These are phyloP conservation scores for Tetrastigma voinierianum DNA, from an alignment of 164 flowering plant species.

Conservation along the genomic window DNA sequence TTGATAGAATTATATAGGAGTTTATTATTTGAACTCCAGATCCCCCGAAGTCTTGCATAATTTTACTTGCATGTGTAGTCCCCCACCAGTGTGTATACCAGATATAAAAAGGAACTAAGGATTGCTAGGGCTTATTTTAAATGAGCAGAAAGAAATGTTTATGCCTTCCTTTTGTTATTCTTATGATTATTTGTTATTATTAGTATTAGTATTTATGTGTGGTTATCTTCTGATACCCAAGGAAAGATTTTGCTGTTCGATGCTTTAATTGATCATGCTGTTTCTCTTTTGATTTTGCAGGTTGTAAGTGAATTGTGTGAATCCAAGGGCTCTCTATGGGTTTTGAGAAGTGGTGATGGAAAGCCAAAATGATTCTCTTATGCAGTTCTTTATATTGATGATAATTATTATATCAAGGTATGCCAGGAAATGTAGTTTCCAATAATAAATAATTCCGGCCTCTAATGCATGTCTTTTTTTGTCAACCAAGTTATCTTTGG, in stretches of 20 bases:
- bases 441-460: too few species aligned
- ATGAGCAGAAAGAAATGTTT: background rate
- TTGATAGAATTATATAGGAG: background rate
- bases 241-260: background rate
- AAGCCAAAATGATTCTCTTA: slow-evolving; percentile 21
- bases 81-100: background rate
- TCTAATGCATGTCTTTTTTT: too few species aligned
- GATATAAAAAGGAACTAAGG: background rate
- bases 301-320: slow-evolving; percentile 56
- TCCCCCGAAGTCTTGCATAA: background rate
- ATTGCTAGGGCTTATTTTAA: background rate
- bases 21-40: background rate
- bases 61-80: background rate
- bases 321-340: slow-evolving; percentile 48
- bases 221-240: background rate
- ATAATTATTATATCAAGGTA: too few species aligned
- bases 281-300: slow-evolving; percentile 33
- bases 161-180: background rate
- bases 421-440: too few species aligned
- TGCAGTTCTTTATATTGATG: background rate
- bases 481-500: too few species aligned
- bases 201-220: too few species aligned
- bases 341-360: slow-evolving; percentile 58
- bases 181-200: too few species aligned
- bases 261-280: background rate